A percentile compares a stretch with the other conserved stretches of the same genome.
Evolutionary conservation across 176 grass and related monocot genomes (phyloP).

Genomic region (Oryza longistaminata): DNA sequence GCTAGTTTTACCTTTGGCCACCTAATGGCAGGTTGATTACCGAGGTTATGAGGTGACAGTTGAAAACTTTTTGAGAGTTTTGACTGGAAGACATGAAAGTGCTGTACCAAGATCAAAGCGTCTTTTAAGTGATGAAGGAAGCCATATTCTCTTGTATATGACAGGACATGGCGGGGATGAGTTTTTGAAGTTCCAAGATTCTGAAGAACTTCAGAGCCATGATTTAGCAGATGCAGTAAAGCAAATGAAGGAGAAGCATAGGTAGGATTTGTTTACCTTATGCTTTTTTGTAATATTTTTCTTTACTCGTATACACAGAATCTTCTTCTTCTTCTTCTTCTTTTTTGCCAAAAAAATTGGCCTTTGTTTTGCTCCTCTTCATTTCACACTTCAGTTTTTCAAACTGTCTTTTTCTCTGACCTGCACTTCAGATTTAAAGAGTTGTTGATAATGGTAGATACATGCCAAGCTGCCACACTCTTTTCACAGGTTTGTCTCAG

Average conservation of each 20-base stretch:
- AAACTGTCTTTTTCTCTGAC: constrained; percentile 25
- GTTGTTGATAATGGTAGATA: constrained; percentile 97
- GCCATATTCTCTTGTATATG: constrained; percentile 98
- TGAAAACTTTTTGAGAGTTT: constrained; percentile 87
- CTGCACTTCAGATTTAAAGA: constrained; percentile 81
- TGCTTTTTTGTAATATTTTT: background rate
- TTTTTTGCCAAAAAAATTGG: no score
- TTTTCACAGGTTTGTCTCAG: constrained; percentile 80
- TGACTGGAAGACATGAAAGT: constrained; percentile 82
- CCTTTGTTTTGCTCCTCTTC: constrained; percentile 23
- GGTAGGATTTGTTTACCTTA: constrained; percentile 44
- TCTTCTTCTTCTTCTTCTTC: no score
- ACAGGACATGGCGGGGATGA: constrained; percentile 99
- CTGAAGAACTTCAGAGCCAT: constrained; percentile 95
- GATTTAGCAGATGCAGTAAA: constrained; percentile 98
- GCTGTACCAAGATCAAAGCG: constrained; percentile 90
- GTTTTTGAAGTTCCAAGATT: constrained; percentile 99
- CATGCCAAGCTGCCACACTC: constrained; percentile 96
- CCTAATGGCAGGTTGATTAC: constrained; percentile 78
- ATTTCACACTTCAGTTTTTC: constrained; percentile 13
- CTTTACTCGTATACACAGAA: background rate
- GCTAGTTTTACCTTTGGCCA: constrained; percentile 10
- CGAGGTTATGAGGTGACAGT: constrained; percentile 96
- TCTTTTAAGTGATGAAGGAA: constrained; percentile 96
- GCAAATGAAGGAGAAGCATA: constrained; percentile 98